Percentiles rank a stretch among this genome's conserved stretches.
Conservation (phyloP, 805 yeast genomes). For the Barnettozyma californica region DNA sequence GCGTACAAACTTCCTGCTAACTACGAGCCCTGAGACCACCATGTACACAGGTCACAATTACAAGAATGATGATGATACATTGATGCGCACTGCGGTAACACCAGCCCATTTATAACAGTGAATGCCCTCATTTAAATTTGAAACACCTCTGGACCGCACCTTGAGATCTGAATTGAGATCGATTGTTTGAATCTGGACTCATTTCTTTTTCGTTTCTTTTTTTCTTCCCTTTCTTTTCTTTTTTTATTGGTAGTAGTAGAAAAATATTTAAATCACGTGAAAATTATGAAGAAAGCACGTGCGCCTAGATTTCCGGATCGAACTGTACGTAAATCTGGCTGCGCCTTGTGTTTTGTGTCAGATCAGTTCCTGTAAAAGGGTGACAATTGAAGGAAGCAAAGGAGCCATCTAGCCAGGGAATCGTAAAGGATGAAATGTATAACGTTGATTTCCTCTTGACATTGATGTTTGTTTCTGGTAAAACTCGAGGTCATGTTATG, state of each 20-base stretch:
- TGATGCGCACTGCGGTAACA: too few species aligned
- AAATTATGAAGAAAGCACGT: not conserved
- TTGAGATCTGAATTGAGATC: too few species aligned
- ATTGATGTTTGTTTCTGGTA: not conserved
- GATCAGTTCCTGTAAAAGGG: not conserved
- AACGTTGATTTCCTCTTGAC: not conserved
- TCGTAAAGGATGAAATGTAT: too few species aligned
- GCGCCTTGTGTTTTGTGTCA: not conserved
- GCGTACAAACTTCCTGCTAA: too few species aligned
- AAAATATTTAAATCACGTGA: not conserved
- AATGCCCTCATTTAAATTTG: too few species aligned
- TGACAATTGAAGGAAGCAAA: not conserved
- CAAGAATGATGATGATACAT: too few species aligned
- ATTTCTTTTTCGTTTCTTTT: not conserved
- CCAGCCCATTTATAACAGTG: too few species aligned
- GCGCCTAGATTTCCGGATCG: not conserved
- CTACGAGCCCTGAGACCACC: too few species aligned
- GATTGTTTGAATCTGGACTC: not conserved
- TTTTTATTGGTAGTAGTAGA: too few species aligned
- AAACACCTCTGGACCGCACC: too few species aligned
- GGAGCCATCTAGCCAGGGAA: too few species aligned
- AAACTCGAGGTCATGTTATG: not conserved
- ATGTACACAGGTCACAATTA: too few species aligned
- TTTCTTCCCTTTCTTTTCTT: not conserved
- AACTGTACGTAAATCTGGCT: not conserved